These are phyloP conservation scores for Ustilago crameri DNA, from an alignment of 1,284 basidiomycete species.

Conservation along the genomic window DNA sequence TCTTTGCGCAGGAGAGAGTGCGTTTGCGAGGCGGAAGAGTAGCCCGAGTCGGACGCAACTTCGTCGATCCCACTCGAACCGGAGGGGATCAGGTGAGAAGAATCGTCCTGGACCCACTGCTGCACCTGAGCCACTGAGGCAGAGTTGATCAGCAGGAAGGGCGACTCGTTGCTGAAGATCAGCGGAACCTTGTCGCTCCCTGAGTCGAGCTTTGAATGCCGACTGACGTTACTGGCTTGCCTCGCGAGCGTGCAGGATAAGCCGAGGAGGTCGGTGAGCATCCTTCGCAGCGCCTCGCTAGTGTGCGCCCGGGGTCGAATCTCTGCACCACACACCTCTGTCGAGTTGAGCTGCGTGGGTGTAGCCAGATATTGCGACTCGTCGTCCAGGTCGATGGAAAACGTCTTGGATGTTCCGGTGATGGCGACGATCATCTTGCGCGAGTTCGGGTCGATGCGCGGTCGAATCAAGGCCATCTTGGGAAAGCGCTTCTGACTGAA, in stretches of 20 bases:
- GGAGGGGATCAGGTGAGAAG: not conserved
- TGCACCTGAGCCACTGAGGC: conserved; percentile 38
- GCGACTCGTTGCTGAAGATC: conserved; percentile 55
- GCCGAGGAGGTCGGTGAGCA: conserved; percentile 41
- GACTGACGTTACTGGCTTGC: conserved; percentile 19
- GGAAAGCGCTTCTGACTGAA: conserved; percentile 51
- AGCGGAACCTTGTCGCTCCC: conserved; percentile 42
- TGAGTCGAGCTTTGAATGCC: conserved; percentile 36
- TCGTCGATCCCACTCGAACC: conserved; percentile 11
- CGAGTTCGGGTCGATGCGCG: conserved; percentile 23
- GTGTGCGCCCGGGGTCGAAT: conserved; percentile 29
- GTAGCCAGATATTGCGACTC: conserved; percentile 22
- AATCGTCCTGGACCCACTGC: conserved; percentile 28
- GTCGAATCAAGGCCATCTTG: conserved; percentile 53
- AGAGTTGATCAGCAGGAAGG: conserved; percentile 53
- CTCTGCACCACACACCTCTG: conserved; percentile 30
- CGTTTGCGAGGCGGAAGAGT: conserved; percentile 26
- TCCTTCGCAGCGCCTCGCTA: conserved; percentile 14
- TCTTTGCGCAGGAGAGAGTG: not conserved
- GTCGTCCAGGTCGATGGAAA: conserved; percentile 18
- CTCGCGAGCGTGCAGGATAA: conserved; percentile 44
- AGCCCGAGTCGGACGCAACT: conserved; percentile 36
- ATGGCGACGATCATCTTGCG: conserved; percentile 27
- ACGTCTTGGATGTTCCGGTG: not conserved
- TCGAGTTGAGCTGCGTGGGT: not conserved